Evolutionary conservation across 495 filamentous ascomycete genomes (phyloP), one percentile per base, ranked within the genome.

Genomic region (Podospora australis): DNA sequence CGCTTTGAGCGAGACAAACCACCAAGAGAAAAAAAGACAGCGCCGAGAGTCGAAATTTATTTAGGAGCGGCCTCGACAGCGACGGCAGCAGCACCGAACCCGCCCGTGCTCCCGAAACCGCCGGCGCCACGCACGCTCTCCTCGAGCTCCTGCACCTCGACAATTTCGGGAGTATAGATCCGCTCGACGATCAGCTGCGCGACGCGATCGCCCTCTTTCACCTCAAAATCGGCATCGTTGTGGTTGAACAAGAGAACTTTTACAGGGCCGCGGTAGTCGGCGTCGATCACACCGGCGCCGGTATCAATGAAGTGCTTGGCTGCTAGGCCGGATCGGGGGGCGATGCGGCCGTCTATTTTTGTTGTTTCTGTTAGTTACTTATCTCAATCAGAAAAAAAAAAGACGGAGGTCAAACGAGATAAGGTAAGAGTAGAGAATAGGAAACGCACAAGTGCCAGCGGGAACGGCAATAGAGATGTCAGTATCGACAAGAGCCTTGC

Each of bases 211-310:
- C 91, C 90, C 59, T 80, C 82, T 66, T 83, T 83, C 51, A 98
- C 76, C 43, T 75, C 72, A 58, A 92, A 97, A 58, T 96, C 90
- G 16, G 68, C 71, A 11, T 92, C 90, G 11, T 74, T 74, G 68
- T 94, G 84, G 73, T 98, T 98, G 62, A 96, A 96, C 30, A 98
- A 77, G 56, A 98, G 73, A 17, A 98, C 84, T 74, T 90, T 95
- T 53, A 98, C 84, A 51, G 85, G 86, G 14, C 92, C 92, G 20
- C 92, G 80, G 73, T 98, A 98, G 65, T 98, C 92, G 6, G 90
- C 88, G 71, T 98, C 92, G 61, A 98, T 95, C 44, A 98, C 92
- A 25, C 92, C 92, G 2, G 92, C 92, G 47, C 91, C 88, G 1
- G 84, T 87, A 65, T 96, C 88, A 64, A 98, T 96, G 72, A 87